Evolutionary conservation across 805 yeast species (phyloP).

Genomic region (Huiozyma naganishii): DNA sequence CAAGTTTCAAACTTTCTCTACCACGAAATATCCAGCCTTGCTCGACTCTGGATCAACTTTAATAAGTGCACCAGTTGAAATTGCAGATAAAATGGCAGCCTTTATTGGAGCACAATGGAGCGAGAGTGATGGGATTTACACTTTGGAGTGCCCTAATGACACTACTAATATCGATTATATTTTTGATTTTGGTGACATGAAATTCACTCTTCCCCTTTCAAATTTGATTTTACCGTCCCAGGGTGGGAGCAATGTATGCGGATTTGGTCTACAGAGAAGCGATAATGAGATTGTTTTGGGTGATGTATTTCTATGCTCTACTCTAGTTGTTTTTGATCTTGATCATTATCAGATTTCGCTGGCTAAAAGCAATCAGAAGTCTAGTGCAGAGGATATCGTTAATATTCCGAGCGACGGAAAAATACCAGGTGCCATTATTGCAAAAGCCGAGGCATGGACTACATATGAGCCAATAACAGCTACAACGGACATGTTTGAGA

Average conservation of each 20-base stretch:
- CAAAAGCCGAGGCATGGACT: slow-evolving; percentile 26
- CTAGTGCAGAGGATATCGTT: slow-evolving; percentile 32
- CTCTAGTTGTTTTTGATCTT: slow-evolving; percentile 46
- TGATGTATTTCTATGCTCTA: slow-evolving; percentile 41
- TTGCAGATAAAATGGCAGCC: slow-evolving; percentile 25
- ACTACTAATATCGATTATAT: slow-evolving; percentile 11
- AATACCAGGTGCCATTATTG: slow-evolving; percentile 43
- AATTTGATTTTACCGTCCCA: slow-evolving; percentile 24
- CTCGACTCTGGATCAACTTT: slow-evolving; percentile 53
- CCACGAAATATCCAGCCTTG: slow-evolving; percentile 29
- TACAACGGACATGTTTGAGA: slow-evolving; percentile 4
- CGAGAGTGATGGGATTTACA: slow-evolving; percentile 29
- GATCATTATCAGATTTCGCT: slow-evolving; percentile 34
- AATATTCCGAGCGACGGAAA: slow-evolving; percentile 29
- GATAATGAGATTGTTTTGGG: slow-evolving; percentile 36
- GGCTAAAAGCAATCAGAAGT: slow-evolving; percentile 32
- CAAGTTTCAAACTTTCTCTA: slow-evolving; percentile 14
- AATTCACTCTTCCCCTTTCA: slow-evolving; percentile 39
- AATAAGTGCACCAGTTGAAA: slow-evolving; percentile 33
- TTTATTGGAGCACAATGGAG: slow-evolving; percentile 30
- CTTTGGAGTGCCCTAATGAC: slow-evolving; percentile 30
- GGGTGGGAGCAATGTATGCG: slow-evolving; percentile 30
- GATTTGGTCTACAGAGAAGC: slow-evolving; percentile 31
- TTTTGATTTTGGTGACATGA: slow-evolving; percentile 50
- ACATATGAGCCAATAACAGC: slow-evolving; percentile 10